Base-by-base conservation (phyloP, 345 rosid species). In the Mercurialis annua region DNA sequence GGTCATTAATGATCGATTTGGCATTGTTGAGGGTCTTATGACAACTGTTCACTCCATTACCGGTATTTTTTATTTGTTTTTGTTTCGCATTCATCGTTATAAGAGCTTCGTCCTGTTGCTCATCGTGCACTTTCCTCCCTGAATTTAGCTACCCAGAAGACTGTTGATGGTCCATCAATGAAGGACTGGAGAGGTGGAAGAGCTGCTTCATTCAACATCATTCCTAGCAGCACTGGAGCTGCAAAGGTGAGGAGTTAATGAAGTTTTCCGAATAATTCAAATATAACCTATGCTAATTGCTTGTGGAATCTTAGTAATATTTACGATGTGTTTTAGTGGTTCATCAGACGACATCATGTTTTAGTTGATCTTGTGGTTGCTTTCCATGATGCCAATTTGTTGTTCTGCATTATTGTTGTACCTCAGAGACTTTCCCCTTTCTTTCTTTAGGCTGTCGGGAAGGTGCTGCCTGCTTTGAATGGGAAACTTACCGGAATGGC, bases 181-280 rank as follows among this genome's bases (percentile, higher is more conserved):
- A 69, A 69, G 78, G 78, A 74, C 23, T 69, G 78, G 78, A 74
- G 78, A 57, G 78, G 66, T 42, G 78, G 73, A 64, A 74, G 78
- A 68, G 78, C 78, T 40, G 78, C 78, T 64, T 69, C 78, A 16
- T 64, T 69, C 34, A 69, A 69, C 70, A 74, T 74, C 62, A 74
- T 74, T 69, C 78, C 78, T 50, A 74, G 73, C 70, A 69, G 73
- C 78, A 74, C 78, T 23, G 78, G 78, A 63, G 78, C 78, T 64
- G 78, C 73, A 6, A 74, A 74, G 78, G 78, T 74, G 51, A 34
- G 43, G 44, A 53, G 12, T 33, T 42, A 14, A 21, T 52, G 60
- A 18, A 23, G 36, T 26, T 53, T 0, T 8, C 0, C 56, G 24
- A 51, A 20, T 23, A 4, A 9, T 34, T 34, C 9, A 34, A 34